A percentile compares a stretch with the other conserved stretches of the same genome.
Conservation (phyloP, 352 stramenopile genomes). For the Elongisporangium prolatum region DNA sequence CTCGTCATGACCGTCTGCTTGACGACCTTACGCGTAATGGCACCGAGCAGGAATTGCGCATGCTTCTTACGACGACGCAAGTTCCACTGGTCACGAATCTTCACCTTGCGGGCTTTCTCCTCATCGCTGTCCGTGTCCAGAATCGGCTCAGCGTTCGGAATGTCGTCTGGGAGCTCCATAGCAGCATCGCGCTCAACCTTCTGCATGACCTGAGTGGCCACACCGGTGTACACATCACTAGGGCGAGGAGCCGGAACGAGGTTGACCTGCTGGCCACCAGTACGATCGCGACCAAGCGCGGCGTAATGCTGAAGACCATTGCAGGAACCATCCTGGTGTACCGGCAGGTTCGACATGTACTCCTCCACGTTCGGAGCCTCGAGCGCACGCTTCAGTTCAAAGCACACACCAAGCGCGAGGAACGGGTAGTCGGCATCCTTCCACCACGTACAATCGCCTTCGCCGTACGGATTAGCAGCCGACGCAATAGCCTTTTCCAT, state of each 20-base stretch:
- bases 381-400: conserved; percentile 94
- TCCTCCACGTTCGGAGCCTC: conserved; percentile 90
- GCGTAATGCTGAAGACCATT: conserved; percentile 99
- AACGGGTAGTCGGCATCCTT: conserved; percentile 97
- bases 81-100: conserved; percentile 15
- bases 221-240: conserved; percentile 97
- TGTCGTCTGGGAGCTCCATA: conserved; percentile 39
- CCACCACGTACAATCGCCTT: conserved; percentile 90
- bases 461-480: conserved; percentile 87
- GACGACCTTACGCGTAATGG: conserved; percentile 94
- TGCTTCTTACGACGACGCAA: conserved; percentile 59
- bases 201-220: conserved; percentile 81
- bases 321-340: conserved; percentile 98
- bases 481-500: conserved; percentile 92
- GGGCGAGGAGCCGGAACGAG: conserved; percentile 91
- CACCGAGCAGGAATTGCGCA: conserved; percentile 65
- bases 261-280: conserved; percentile 96
- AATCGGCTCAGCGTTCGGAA: conserved; percentile 22
- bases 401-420: conserved; percentile 96
- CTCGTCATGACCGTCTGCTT: conserved; percentile 99
- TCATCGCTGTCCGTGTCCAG: conserved; percentile 6
- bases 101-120: conserved; percentile 16
- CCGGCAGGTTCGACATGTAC: conserved; percentile 95
- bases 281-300: conserved; percentile 93
- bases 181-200: conserved; percentile 70